These are phyloP conservation scores for Fusarium pseudonygamai DNA, from an alignment of 2,329 filamentous ascomycete genomes.

Conservation along the genomic window DNA sequence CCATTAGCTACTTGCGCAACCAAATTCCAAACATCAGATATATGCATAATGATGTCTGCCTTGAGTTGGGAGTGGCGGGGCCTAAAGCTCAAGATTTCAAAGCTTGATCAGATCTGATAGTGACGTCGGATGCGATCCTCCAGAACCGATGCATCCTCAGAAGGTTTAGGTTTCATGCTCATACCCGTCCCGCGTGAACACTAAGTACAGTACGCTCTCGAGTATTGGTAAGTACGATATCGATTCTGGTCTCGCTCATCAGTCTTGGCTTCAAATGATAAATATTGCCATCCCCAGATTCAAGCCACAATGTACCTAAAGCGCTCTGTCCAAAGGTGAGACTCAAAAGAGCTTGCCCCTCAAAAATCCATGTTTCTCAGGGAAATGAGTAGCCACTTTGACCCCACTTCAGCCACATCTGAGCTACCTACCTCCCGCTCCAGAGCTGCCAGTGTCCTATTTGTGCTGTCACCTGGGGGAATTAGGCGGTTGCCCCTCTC, in stretches of 20 bases:
- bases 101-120: conserved; percentile 15
- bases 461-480: background rate
- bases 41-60: background rate
- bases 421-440: background rate
- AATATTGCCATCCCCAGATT: background rate
- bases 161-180: background rate
- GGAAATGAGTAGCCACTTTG: conserved; percentile 29
- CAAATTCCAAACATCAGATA: background rate
- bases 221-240: background rate
- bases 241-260: background rate
- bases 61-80: background rate
- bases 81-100: conserved; percentile 18
- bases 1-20: background rate
- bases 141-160: background rate
- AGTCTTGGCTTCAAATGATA: background rate
- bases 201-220: background rate
- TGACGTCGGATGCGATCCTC: conserved; percentile 13
- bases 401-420: conserved; percentile 34
- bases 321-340: conserved; percentile 10
- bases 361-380: conserved; percentile 6
- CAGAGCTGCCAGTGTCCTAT: background rate
- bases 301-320: conserved; percentile 22
- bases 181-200: background rate
- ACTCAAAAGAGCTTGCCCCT: conserved; percentile 10
- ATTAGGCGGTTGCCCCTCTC: conserved; percentile 12